Evolutionary conservation across 2,329 filamentous ascomycete genomes (phyloP), one percentile per base, ranked within the genome.

Genomic region (Camillea tinctor): DNA sequence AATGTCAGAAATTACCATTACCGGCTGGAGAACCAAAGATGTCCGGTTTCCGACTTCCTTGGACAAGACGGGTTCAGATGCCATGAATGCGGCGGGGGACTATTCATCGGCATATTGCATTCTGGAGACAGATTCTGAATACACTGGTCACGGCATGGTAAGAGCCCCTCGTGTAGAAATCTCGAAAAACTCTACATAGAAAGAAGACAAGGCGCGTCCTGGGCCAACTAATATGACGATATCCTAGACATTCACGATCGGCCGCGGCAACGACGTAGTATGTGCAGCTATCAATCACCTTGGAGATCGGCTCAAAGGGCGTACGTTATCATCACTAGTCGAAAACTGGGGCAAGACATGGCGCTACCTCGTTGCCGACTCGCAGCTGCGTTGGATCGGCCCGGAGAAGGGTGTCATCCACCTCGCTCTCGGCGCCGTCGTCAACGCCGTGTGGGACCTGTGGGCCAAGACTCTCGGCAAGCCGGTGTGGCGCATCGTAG

Each of bases 41-140:
- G 88, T 92, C 73, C 86, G 89, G 68, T 92, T 92, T 74, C 89
- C 89, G 75, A 97, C 93, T n/a, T 97, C 93, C 49, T 87, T 97
- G 62, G 92, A 96, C 78, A 95, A 94, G 80, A 96, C 92, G n/a
- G 93, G 93, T 70, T 96, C 92, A 8, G 93, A 97, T 84, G 93
- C 92, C 71, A 97, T 97, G 93, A 97, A 97, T 73, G 90, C 91
- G 2, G 92, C 93, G 2, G 91, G 92, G 63, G 92, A 97, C 77
- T 97, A 97, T 79, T 96, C 92, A 1, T 84, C 93, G 13, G 93
- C 93, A n/a, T 97, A 97, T 81, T 96, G 92, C 75, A 94, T 97
- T 70, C 80, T 97, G 54, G 80, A 92, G 72, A 97, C 93, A 0
- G 89, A 96, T 73, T 88, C 89, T 0, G 73, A 83, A 11, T 84